Conservation (phyloP, 768 basidiomycete genomes). For the Coprinopsis sp. region DNA sequence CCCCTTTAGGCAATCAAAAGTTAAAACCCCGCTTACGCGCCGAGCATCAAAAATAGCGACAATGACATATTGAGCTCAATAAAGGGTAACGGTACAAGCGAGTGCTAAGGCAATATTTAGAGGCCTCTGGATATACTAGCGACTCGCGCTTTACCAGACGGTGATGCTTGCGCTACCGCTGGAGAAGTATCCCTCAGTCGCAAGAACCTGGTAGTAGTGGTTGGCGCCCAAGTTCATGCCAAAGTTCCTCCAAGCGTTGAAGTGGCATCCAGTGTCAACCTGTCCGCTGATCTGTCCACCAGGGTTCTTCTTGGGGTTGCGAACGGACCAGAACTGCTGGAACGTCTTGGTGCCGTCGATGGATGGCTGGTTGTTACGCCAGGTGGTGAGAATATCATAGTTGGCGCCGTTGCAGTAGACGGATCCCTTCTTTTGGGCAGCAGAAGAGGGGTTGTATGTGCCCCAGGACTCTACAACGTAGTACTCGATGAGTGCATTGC, state of each 20-base stretch:
- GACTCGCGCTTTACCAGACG: neutral
- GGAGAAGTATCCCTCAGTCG: conserved; percentile 42
- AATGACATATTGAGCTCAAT: too few species aligned
- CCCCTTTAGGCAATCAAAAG: too few species aligned
- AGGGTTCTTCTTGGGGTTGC: conserved; percentile 24
- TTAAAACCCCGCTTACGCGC: too few species aligned
- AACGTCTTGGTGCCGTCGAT: conserved; percentile 41
- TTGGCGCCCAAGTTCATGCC: conserved; percentile 36
- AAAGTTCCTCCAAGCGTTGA: conserved; percentile 35
- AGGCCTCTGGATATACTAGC: too few species aligned
- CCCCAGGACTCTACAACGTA: conserved; percentile 42
- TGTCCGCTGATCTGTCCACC: conserved; percentile 27
- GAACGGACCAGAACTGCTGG: conserved; percentile 44
- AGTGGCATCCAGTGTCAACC: conserved; percentile 36
- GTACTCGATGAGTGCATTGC: conserved; percentile 44
- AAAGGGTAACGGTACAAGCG: too few species aligned
- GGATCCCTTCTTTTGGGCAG: conserved; percentile 29
- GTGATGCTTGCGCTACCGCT: conserved; percentile 25
- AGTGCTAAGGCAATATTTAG: too few species aligned
- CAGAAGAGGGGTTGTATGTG: conserved; percentile 35
- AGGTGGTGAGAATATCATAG: conserved; percentile 38
- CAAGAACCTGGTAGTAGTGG: conserved; percentile 43
- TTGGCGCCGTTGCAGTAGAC: conserved; percentile 37
- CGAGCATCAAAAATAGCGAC: too few species aligned
- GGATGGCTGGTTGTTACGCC: conserved; percentile 36